phyloP scores from a whole-genome alignment of 2,329 filamentous ascomycete species.

The Fusarium cicatricum region DNA sequence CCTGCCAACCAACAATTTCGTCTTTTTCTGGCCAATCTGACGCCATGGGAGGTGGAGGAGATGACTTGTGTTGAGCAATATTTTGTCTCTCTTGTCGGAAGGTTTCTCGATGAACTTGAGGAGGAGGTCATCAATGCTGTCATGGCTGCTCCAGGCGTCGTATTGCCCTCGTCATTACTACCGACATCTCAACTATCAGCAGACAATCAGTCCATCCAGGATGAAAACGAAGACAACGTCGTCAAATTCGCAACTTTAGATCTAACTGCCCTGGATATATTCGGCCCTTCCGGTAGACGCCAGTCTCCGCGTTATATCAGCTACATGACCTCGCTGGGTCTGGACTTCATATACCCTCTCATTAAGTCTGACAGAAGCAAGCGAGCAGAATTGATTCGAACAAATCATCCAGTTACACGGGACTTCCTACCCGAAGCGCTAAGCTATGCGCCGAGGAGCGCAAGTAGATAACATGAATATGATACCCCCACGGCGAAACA shows the following conservation, averaged over 20 bases:
- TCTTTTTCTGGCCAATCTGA: neutral
- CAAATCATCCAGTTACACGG: neutral
- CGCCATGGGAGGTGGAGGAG: neutral
- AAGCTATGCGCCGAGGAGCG: neutral
- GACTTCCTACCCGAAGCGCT: neutral
- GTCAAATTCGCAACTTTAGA: neutral
- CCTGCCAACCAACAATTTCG: neutral
- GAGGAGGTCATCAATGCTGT: neutral
- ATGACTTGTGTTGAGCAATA: neutral
- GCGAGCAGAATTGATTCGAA: neutral
- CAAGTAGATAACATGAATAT: neutral
- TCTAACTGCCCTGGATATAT: neutral
- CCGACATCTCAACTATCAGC: too few species aligned
- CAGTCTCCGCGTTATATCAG: neutral
- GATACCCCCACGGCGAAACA: neutral
- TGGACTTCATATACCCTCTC: neutral
- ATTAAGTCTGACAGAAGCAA: neutral
- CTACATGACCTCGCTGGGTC: neutral
- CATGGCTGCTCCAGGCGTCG: neutral
- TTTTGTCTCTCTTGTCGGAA: neutral
- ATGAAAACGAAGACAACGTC: neutral
- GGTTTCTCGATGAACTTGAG: neutral
- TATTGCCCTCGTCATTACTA: neutral
- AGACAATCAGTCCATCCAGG: neutral
- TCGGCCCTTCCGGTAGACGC: neutral